Base-by-base conservation (phyloP, 2,329 filamentous ascomycete species). In the Colletotrichum neosansevieriae region DNA sequence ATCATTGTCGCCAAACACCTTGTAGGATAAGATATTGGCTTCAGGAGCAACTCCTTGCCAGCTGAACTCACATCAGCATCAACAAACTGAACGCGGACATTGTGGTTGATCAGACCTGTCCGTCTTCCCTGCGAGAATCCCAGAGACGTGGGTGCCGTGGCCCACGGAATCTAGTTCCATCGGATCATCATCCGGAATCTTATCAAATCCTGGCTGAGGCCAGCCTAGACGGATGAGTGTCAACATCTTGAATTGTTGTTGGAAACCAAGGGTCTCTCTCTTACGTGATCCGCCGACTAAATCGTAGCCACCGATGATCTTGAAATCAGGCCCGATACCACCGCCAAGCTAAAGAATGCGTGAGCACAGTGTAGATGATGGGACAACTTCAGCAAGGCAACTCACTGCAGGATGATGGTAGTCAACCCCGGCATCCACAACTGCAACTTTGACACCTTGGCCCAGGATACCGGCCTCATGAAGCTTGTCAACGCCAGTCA, bases 361-460 rank as follows among this genome's bases (percentile, higher is more conserved):
- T n/a, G 2, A 38, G 36, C 13, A 11, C 36, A 15, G 4, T 13
- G 15, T 53, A n/a, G 10, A 2, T 24, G 24, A 40, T 24, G 24
- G 5, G 9, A n/a, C 7, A 29, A 0, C 29, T 29, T 2, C 4
- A 6, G 29, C 6, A 3, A 2, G 13, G 10, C 38, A 7, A 65
- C 71, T 47, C 70, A 80, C 79, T 32, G 80, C 77, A 59, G 76
- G 73, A 57, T 82, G 80, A 0, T 74, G 78, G 51, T 82, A 82
- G 57, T 81, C 79, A 32, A 82, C 73, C 0, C 80, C 80, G 1
- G 79, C 80, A 59, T 82, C 80, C 44, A 82, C 76, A 32, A 82
- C 73, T 9, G 79, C 80, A 38, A 82, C 73, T 38, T 75, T 81
- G 13, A 75, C 77, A 1, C 79, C 80, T 49, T 77, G 77, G 3